Evolutionary conservation across 2,329 filamentous ascomycete species (phyloP), one percentile per base, ranked within the genome.

Genomic region (Stenocarpella maydis): DNA sequence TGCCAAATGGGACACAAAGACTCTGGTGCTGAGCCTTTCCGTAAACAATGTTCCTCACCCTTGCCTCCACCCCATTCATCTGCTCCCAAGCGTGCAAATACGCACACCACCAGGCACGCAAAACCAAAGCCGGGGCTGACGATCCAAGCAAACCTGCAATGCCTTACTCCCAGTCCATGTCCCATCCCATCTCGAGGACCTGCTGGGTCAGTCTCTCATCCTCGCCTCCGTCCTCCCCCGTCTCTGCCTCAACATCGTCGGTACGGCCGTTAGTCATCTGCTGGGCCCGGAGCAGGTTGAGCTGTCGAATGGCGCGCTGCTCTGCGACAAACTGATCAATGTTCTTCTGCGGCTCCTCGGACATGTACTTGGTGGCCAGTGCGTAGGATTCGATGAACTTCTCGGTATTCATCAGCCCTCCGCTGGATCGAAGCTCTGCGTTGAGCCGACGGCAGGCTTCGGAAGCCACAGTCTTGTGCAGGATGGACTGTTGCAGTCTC

Each of bases 141-240:
- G 15, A 26, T 49, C 14, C 14, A 21, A 2, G 3, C 19, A 21
- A 21, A 5, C 34, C 34, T 37, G 41, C 8, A 34, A 14, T 63
- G 8, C 2, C n/a, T 34, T 9, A 49, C 58, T 47, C 58, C 43
- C 58, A 63, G 8, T 63, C 43, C 58, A 63, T 63, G 1, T 63
- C 43, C 43, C 58, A 63, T 5, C 41, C 43, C 58, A 63, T 63
- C 7, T 63, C 43, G n/a, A 63, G 58, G 17, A 63, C 58, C 26
- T 63, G 19, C 14, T 15, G 43, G 28, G 47, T 28, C 28, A 63
- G 43, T 3, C 21, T 26, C 43, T 47, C 14, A 24, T 15, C 24
- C 28, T 61, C 26, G 15, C 5, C 24, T 7, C 26, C 26, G 43
- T 4, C 37, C 43, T 37, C 28, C 12, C 8, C 26, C 10, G 4